phyloP scores from a whole-genome alignment of 306 rosid genomes.

The Nissolia schottii region DNA sequence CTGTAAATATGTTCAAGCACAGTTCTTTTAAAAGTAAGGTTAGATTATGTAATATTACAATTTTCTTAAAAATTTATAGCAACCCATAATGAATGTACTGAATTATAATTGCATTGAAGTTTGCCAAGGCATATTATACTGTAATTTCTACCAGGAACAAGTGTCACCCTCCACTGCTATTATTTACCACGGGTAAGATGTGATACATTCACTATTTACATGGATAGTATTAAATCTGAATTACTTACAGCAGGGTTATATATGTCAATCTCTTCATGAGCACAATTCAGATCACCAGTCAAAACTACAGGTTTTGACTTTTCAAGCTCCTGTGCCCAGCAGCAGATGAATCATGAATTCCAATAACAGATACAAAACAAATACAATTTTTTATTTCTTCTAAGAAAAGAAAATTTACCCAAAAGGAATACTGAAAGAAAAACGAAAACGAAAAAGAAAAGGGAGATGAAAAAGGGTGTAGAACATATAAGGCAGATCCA shows the following conservation, averaged over 20 bases:
- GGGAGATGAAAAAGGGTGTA: background rate
- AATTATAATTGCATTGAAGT: background rate
- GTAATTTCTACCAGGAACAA: constrained; percentile 11
- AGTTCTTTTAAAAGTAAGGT: background rate
- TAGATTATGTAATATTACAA: background rate
- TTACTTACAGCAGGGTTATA: constrained; percentile 81
- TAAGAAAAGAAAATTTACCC: background rate
- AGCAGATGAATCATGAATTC: constrained; percentile 20
- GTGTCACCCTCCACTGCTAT: background rate
- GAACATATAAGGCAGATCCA: constrained; percentile 9
- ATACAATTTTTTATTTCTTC: background rate
- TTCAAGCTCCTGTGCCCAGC: constrained; percentile 75
- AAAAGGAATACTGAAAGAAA: background rate
- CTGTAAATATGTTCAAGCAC: background rate
- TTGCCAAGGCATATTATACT: background rate
- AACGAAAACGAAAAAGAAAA: background rate
- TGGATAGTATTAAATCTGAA: constrained; percentile 17
- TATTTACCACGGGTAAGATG: background rate
- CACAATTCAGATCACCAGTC: constrained; percentile 96
- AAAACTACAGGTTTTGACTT: constrained; percentile 85
- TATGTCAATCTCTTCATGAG: constrained; percentile 95
- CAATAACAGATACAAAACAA: background rate
- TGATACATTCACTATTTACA: background rate
- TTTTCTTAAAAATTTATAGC: background rate
- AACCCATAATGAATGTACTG: background rate